Conservation (phyloP, 768 basidiomycete genomes). For the Paxillus involutus region DNA sequence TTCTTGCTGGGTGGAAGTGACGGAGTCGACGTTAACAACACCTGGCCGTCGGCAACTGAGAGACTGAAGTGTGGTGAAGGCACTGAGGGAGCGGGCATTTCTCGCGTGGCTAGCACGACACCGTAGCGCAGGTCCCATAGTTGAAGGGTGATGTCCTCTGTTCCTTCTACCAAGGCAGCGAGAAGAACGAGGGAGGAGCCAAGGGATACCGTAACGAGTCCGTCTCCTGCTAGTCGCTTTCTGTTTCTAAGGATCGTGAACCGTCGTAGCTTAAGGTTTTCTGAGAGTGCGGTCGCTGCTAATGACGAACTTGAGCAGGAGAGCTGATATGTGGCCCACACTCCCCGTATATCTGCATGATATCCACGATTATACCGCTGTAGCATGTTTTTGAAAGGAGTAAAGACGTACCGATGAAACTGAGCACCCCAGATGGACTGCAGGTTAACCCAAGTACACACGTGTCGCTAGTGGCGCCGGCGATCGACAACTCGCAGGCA, state of each 20-base stretch:
- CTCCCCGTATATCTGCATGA: conserved; percentile 41
- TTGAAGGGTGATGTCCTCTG: conserved; percentile 49
- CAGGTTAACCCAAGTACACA: conserved; percentile 20
- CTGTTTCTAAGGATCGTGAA: conserved; percentile 11
- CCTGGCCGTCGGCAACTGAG: conserved; percentile 41
- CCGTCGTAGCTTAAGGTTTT: conserved; percentile 22
- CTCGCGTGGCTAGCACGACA: conserved; percentile 56
- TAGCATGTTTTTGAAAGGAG: background rate
- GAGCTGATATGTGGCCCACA: conserved; percentile 42
- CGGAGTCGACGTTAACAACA: conserved; percentile 51
- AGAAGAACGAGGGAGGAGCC: conserved; percentile 61
- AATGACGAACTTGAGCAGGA: conserved; percentile 25
- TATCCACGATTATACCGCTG: background rate
- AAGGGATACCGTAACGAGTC: conserved; percentile 46
- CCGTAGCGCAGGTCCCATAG: conserved; percentile 73
- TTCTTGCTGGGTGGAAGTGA: conserved; percentile 11
- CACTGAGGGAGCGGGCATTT: conserved; percentile 48
- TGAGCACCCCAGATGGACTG: conserved; percentile 49
- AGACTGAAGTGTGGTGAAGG: conserved; percentile 30
- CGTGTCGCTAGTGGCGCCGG: background rate
- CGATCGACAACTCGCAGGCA: conserved; percentile 22
- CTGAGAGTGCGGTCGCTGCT: conserved; percentile 17
- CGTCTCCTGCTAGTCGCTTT: conserved; percentile 7
- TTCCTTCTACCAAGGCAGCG: conserved; percentile 35
- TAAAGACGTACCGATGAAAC: conserved; percentile 44